Base-by-base conservation (phyloP, 176 grass and related monocot genomes). In the Aegilops bicornis region DNA sequence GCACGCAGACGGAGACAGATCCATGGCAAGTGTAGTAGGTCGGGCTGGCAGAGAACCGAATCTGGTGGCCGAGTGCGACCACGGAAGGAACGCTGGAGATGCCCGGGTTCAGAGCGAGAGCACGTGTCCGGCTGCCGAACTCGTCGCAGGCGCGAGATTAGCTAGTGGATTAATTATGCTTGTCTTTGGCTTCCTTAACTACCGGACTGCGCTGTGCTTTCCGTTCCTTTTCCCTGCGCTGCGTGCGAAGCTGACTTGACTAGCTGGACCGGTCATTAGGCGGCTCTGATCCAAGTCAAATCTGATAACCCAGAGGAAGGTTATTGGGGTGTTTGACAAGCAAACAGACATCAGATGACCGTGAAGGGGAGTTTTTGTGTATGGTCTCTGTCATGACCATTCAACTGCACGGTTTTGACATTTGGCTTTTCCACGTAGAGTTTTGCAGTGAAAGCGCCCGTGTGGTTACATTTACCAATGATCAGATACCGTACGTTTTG, bases 241-340 rank as follows among this genome's bases (percentile, higher is more conserved):
- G 16, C 30, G 7, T 3, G 29, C 72, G 63, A 45, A 7, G 67
- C 73, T 87, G 32, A 79, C 78, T 83, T 79, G 80, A 79, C 56
- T 14, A 10, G 22, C 36, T 1, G 5, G 32, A 27, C 52, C 30
- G 23, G 65, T 54, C 3, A 16, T 50, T 63, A 47, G 23, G 23
- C 64, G 36, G 30, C 20, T 79, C 5, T 22, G 5, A 48, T 48
- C 7, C 14, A 27, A 36, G 80, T 87, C 84, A 90, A 90, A 73
- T 3, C 52, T 10, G 24, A 19, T 63, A 52, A 17, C 17, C 3
- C 27, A 37, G 58, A 45, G 54, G 80, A 83, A 87, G 42, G 73
- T 76, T 92, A 82, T 64, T 81, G 25, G 75, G 30, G 81, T 83
- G 81, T 89, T 87, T 85, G 45, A 85, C 64, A 67, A 90, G 74